Evolutionary conservation across 2,329 filamentous ascomycete species (phyloP).

Genomic region (Truncatella angustata): DNA sequence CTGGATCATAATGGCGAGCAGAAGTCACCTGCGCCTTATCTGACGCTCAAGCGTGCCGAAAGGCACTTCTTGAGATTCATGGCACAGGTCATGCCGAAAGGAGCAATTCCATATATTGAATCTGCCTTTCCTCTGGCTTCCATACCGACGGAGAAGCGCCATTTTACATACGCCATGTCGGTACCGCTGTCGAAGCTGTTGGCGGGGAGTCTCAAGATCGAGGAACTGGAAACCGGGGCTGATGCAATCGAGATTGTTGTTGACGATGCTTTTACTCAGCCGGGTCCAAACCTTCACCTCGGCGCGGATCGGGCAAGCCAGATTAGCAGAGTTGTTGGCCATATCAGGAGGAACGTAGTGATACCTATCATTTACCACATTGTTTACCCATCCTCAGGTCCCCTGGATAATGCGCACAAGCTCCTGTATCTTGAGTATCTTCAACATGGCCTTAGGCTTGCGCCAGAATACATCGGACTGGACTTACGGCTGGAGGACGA

Average conservation of each 20-base stretch:
- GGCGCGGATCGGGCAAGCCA: slow-evolving; percentile 37
- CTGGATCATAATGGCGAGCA: slow-evolving; percentile 30
- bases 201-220: slow-evolving; percentile 54
- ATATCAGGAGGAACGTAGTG: slow-evolving; percentile 62
- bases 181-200: slow-evolving; percentile 58
- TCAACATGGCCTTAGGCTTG: slow-evolving; percentile 58
- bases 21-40: slow-evolving; percentile 53
- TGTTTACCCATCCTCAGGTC: slow-evolving; percentile 28
- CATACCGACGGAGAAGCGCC: slow-evolving; percentile 57
- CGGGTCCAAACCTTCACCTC: slow-evolving; percentile 12
- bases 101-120: slow-evolving; percentile 56
- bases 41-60: slow-evolving; percentile 67
- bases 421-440: slow-evolving; percentile 54
- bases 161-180: slow-evolving; percentile 66
- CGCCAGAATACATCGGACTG: slow-evolving; percentile 61
- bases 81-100: slow-evolving; percentile 55
- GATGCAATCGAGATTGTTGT: slow-evolving; percentile 66
- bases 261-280: slow-evolving; percentile 32
- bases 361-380: slow-evolving; percentile 57
- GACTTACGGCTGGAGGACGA: slow-evolving; percentile 57
- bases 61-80: slow-evolving; percentile 69
- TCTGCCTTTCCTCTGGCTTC: slow-evolving; percentile 65
- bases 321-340: slow-evolving; percentile 58
- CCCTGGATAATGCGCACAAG: slow-evolving; percentile 21
- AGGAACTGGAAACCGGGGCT: slow-evolving; percentile 63